These are phyloP conservation scores for Fusarium tjaetaba DNA, from an alignment of 2,329 filamentous ascomycete genomes.

Conservation along the genomic window DNA sequence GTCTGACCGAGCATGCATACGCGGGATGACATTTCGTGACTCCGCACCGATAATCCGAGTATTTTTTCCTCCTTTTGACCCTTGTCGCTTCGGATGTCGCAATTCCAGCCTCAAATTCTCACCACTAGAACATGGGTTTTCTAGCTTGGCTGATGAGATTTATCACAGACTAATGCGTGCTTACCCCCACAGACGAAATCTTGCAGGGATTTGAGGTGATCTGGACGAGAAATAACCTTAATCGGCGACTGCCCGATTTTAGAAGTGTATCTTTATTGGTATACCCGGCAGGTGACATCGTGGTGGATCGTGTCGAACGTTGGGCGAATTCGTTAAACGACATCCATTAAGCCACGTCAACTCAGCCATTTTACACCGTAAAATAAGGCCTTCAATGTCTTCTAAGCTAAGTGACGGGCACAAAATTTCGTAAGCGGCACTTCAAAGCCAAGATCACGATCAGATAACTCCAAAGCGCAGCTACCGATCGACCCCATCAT, in stretches of 20 bases:
- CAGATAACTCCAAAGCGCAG: neutral
- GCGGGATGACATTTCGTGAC: neutral
- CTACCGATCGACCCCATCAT: neutral
- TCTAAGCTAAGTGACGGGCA: too few species aligned
- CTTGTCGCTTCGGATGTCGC: conserved; percentile 33
- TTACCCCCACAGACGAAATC: conserved; percentile 10
- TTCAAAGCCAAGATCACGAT: neutral
- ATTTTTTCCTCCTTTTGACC: neutral
- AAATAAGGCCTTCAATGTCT: too few species aligned
- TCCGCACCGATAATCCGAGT: conserved; percentile 15
- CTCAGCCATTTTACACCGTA: too few species aligned
- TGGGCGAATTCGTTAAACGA: neutral
- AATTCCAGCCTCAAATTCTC: conserved; percentile 27
- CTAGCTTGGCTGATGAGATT: neutral
- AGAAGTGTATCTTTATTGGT: neutral
- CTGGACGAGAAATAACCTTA: too few species aligned
- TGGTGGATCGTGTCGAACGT: neutral
- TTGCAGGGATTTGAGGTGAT: neutral
- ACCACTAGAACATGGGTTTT: neutral
- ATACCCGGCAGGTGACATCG: neutral
- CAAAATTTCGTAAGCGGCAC: neutral
- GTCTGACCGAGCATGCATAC: neutral
- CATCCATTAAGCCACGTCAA: neutral
- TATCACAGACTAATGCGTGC: neutral
- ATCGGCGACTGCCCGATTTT: neutral